phyloP scores from a whole-genome alignment of 805 yeast species.

The Candida nemodendra region DNA sequence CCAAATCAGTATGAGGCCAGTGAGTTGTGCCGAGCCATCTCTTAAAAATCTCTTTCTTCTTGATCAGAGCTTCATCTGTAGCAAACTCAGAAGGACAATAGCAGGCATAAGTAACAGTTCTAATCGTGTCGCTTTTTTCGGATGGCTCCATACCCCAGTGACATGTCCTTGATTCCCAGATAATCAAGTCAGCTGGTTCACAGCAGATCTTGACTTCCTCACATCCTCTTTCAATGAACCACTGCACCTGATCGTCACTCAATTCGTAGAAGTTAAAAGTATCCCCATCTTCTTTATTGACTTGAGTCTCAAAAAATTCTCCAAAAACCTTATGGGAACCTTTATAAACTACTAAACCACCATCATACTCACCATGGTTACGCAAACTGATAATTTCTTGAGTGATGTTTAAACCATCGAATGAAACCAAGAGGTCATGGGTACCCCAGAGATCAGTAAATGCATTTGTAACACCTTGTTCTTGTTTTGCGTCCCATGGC shows the following conservation, averaged over 20 bases:
- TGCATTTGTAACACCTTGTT: constrained; percentile 26
- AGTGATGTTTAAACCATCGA: constrained; percentile 32
- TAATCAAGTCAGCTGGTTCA: constrained; percentile 35
- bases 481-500: constrained; percentile 36
- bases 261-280: constrained; percentile 20
- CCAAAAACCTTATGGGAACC: constrained; percentile 23
- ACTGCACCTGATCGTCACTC: constrained; percentile 23
- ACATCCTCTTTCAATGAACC: constrained; percentile 30
- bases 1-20: constrained; percentile 34
- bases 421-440: constrained; percentile 33
- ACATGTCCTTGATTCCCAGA: constrained; percentile 35
- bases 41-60: constrained; percentile 25
- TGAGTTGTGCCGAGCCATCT: constrained; percentile 31
- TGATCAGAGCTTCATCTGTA: constrained; percentile 23
- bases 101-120: constrained; percentile 31
- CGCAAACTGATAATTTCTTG: constrained; percentile 33
- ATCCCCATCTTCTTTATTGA: constrained; percentile 23
- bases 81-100: constrained; percentile 36
- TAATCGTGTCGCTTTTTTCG: constrained; percentile 23
- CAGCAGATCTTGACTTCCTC: constrained; percentile 29
- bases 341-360: constrained; percentile 32
- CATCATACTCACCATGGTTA: constrained; percentile 28
- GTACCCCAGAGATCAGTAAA: constrained; percentile 34
- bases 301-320: constrained; percentile 27
- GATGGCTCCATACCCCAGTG: constrained; percentile 34